phyloP scores from a whole-genome alignment of 306 rosid genomes.

The Leucaena leucocephala region DNA sequence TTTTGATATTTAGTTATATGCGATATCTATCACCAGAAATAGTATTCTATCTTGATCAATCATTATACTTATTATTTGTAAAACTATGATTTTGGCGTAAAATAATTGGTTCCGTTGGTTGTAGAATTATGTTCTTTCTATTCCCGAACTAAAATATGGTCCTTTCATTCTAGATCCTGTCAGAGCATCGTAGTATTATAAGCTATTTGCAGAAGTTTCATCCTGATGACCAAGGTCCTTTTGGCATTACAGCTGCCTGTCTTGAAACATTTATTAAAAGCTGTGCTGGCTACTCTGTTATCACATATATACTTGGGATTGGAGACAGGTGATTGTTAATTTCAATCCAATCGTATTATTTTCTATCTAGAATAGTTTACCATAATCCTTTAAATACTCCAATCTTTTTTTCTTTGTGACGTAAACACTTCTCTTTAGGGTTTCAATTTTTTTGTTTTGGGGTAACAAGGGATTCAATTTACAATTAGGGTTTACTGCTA shows the following conservation, averaged over 20 bases:
- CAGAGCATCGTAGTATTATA: conserved; percentile 92
- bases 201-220: conserved; percentile 96
- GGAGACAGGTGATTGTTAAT: conserved; percentile 85
- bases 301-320: conserved; percentile 96
- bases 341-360: conserved; percentile 22
- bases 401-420: conserved; percentile 15
- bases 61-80: background rate
- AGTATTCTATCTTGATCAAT: background rate
- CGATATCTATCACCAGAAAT: background rate
- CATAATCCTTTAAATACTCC: conserved; percentile 16
- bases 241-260: conserved; percentile 90
- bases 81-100: conserved; percentile 13
- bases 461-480: background rate
- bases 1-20: conserved; percentile 5
- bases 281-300: conserved; percentile 99
- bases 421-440: background rate
- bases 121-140: conserved; percentile 31
- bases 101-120: conserved; percentile 12
- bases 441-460: background rate
- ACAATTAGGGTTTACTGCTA: background rate
- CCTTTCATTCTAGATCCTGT: conserved; percentile 67
- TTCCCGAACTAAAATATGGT: conserved; percentile 41
- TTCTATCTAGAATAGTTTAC: conserved; percentile 14
- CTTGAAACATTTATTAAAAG: conserved; percentile 98
- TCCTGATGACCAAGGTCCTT: conserved; percentile 96